phyloP scores from a whole-genome alignment of 2,329 filamentous ascomycete species.

The Sporothrix humicola region DNA sequence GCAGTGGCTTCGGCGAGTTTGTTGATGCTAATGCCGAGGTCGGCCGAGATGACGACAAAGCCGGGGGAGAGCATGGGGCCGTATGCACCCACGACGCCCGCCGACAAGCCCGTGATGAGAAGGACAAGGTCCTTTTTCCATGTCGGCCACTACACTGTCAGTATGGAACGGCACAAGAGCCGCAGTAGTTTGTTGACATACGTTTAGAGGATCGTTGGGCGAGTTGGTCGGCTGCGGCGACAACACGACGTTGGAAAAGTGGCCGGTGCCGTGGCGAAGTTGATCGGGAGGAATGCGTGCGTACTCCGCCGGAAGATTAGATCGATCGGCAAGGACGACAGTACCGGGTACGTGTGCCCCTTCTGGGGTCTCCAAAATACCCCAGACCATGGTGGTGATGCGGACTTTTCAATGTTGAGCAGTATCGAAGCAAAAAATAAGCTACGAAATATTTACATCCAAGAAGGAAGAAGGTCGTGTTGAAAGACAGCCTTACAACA shows the following conservation, averaged over 20 bases:
- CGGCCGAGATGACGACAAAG: conserved; percentile 53
- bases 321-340: conserved; percentile 55
- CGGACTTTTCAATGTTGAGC: no score
- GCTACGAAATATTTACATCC: no score
- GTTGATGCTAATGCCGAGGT: conserved; percentile 52
- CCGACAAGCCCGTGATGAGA: conserved; percentile 52
- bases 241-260: conserved; percentile 46
- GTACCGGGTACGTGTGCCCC: conserved; percentile 56
- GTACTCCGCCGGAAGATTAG: conserved; percentile 54
- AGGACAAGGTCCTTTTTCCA: conserved; percentile 52
- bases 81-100: conserved; percentile 56
- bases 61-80: conserved; percentile 59
- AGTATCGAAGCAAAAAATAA: neutral
- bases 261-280: conserved; percentile 49
- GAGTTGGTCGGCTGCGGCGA: conserved; percentile 55
- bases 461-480: no score
- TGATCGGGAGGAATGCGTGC: conserved; percentile 50
- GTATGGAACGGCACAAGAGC: neutral
- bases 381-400: conserved; percentile 50
- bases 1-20: conserved; percentile 53
- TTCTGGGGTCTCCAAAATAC: conserved; percentile 53
- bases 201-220: conserved; percentile 57
- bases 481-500: neutral
- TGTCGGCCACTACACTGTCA: conserved; percentile 33
- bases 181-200: conserved; percentile 38